A percentile compares a stretch with the other conserved stretches of the same genome.
Evolutionary conservation across 108 stramenopile species (phyloP).

Genomic region (Pseudonitzschia delicatissima): DNA sequence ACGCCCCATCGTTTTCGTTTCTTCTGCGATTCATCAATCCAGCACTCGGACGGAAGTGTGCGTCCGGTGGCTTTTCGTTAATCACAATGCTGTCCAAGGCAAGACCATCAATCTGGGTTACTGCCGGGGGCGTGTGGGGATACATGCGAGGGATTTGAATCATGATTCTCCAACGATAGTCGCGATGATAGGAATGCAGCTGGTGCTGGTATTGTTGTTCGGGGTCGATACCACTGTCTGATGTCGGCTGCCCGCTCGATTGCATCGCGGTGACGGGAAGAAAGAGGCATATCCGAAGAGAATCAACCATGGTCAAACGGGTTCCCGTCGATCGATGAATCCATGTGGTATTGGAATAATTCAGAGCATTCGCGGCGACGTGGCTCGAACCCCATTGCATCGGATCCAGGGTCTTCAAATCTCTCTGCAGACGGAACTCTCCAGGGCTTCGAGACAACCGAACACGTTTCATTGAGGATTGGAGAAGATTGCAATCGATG

Average conservation of each 20-base stretch:
- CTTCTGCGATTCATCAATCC: no score
- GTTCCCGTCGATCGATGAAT: neutral
- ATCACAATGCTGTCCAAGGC: slow-evolving; percentile 37
- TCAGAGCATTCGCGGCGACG: neutral
- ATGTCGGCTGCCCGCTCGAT: neutral
- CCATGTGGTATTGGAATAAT: slow-evolving; percentile 1
- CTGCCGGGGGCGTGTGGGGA: slow-evolving; percentile 59
- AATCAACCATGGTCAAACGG: slow-evolving; percentile 29
- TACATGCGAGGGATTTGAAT: slow-evolving; percentile 76
- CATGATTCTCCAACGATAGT: slow-evolving; percentile 16
- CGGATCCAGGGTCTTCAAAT: slow-evolving; percentile 41
- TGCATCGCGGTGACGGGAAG: slow-evolving; percentile 17
- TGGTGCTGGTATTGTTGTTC: neutral
- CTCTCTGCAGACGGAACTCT: slow-evolving; percentile 65
- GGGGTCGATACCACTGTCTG: neutral
- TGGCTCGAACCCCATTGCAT: neutral
- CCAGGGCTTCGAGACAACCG: slow-evolving; percentile 62
- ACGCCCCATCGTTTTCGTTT: neutral
- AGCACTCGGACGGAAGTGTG: no score
- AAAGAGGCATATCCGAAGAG: slow-evolving; percentile 42
- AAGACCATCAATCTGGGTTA: slow-evolving; percentile 37
- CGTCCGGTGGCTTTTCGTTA: slow-evolving; percentile 37
- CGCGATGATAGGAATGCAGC: slow-evolving; percentile 32
- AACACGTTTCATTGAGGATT: slow-evolving; percentile 61
- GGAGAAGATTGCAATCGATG: slow-evolving; percentile 27